phyloP scores from a whole-genome alignment of 78 protist genomes.

The Abeoforma whisleri region DNA sequence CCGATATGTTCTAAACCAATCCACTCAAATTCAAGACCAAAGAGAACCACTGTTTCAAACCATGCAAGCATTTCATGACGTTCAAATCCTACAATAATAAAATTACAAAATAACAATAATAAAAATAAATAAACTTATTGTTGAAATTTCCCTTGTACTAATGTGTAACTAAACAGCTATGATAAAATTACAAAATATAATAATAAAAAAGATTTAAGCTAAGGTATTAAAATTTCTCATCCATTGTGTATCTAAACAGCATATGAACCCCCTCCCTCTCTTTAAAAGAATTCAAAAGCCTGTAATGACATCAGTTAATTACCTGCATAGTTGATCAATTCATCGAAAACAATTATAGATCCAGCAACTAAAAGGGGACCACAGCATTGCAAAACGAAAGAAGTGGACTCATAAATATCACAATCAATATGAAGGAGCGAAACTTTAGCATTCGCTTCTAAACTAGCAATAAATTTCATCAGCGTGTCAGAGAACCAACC shows the following conservation, averaged over 20 bases:
- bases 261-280: too few species aligned
- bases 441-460: neutral
- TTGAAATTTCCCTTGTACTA: too few species aligned
- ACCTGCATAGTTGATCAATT: neutral
- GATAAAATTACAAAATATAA: too few species aligned
- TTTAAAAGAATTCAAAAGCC: too few species aligned
- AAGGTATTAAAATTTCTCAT: too few species aligned
- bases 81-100: too few species aligned
- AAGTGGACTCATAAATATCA: neutral
- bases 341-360: neutral
- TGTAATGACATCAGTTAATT: too few species aligned
- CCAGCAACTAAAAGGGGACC: neutral
- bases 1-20: neutral
- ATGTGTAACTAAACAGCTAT: too few species aligned
- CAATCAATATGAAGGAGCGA: conserved; percentile 1
- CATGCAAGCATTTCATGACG: neutral
- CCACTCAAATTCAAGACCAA: neutral
- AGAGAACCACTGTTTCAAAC: neutral
- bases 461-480: neutral
- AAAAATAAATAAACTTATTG: too few species aligned
- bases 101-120: too few species aligned
- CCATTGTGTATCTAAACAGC: too few species aligned
- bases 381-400: neutral
- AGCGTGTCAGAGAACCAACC: neutral
- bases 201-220: too few species aligned